Base-by-base conservation (phyloP, 495 filamentous ascomycete species). In the Aeminium ludgeri region DNA sequence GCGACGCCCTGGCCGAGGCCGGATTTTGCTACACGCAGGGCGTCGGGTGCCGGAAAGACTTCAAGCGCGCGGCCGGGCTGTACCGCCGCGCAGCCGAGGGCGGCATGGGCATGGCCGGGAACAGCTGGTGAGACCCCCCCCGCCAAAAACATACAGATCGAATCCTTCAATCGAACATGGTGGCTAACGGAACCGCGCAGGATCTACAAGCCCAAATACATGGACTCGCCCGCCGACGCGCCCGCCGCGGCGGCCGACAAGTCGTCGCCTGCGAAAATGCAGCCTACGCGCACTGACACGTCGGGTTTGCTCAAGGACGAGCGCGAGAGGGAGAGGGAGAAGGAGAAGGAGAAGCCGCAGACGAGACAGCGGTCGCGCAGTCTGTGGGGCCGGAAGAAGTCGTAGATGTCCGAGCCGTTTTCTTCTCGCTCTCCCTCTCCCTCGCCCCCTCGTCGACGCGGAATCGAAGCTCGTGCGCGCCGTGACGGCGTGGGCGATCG, bases 21-120 rank as follows among this genome's bases (percentile, higher is more conserved):
- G 61, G 54, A 28, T 62, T 53, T 36, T 64, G 56, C 32, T 62
- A 61, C 42, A 50, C 58, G 23, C 49, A 64, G 50, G 61, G 59
- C 2, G 41, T 58, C n/a, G 61, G 61, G 3, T 87, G 81, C 55
- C 92, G 87, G 69, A 96, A 95, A 63, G 80, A 96, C 56, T 66
- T 95, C 58, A 92, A 82, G 67, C 94, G 89, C 60, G 86, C 84
- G 15, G 89, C 89, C 17, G 78, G 74, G 41, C 86, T 82, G 50
- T 97, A 97, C 54, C 75, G 89, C 1, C 67, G 77, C 65, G 89
- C 89, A 0, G 89, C 93, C 57, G 73, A 73, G 19, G 87, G 86
- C 64, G 89, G 89, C 11, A 83, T 94, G 67, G 91, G 74, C 55
- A 96, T 97, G 85, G 80, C 92, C 34, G 89, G 89, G 30, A 96